These are phyloP conservation scores for Psidium friedrichsthalianum DNA, from an alignment of 345 rosid genomes.

Conservation along the genomic window DNA sequence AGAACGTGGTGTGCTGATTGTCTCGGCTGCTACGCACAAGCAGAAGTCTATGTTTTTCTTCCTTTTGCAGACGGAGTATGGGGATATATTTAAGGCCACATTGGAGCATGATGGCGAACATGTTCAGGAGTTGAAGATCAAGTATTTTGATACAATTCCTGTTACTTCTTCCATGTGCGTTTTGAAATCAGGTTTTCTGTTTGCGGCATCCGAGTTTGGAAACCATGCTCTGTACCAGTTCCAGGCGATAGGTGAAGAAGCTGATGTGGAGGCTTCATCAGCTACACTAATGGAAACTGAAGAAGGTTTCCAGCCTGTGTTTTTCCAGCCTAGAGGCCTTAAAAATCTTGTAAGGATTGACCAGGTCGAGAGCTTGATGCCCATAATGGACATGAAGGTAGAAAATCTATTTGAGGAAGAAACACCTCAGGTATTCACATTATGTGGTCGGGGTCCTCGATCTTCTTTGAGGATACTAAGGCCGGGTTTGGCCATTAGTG, in stretches of 20 bases:
- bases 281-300: slow-evolving; percentile 89
- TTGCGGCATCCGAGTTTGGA: slow-evolving; percentile 93
- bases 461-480: slow-evolving; percentile 85
- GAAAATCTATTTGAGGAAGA: slow-evolving; percentile 93
- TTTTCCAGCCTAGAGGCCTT: slow-evolving; percentile 84
- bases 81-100: slow-evolving; percentile 86
- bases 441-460: slow-evolving; percentile 97
- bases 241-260: slow-evolving; percentile 83
- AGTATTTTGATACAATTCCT: slow-evolving; percentile 92
- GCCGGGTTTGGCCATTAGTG: slow-evolving; percentile 91
- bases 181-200: slow-evolving; percentile 78
- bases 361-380: slow-evolving; percentile 95
- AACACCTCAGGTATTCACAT: slow-evolving; percentile 83
- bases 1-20: slow-evolving; percentile 86
- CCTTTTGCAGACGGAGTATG: slow-evolving; percentile 91
- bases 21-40: slow-evolving; percentile 83
- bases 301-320: slow-evolving; percentile 93
- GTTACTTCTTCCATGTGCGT: slow-evolving; percentile 83
- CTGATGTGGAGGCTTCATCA: slow-evolving; percentile 89
- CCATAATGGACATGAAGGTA: slow-evolving; percentile 94
- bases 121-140: slow-evolving; percentile 77
- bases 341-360: slow-evolving; percentile 94
- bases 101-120: slow-evolving; percentile 63
- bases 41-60: slow-evolving; percentile 90
- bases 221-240: slow-evolving; percentile 94